Evolutionary conservation across 352 stramenopile species (phyloP), one percentile per base, ranked within the genome.

Genomic region (Phytophthora sojae): DNA sequence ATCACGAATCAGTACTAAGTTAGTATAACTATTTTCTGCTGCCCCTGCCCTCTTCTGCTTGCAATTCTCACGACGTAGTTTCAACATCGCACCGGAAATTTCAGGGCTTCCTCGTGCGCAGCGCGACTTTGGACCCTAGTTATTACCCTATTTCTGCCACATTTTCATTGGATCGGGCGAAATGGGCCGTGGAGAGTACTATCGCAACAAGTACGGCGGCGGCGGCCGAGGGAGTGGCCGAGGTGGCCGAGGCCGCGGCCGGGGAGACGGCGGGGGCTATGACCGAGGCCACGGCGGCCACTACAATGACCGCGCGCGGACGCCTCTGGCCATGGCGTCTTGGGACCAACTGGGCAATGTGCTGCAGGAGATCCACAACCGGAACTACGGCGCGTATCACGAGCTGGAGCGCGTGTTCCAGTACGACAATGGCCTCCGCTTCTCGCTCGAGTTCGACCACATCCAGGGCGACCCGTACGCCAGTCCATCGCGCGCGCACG

Each of bases 381-480:
- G 78, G 44, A 97, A 98, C 60, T 98, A 99, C 73, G 77, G 75
- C 21, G 75, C 83, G 14, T 96, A 95, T 64, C 91, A 95, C 75
- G 82, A 88, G 49, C 80, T 97, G 35, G 83, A 92, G 64, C 80
- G 87, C 21, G 69, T 61, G 3, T 93, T 90, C 57, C 42, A 64
- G 56, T 89, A 74, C 57, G 51, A 56, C 32, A 52, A 19, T 25
- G 65, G 58, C 2, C 60, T 93, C 14, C 30, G 17, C 21, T 98
- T 99, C 75, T 71, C 69, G 9, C 82, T 99, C 15, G 93, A 78
- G 44, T 94, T 99, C 54, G 95, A 98, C 73, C 87, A 97, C 67
- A 94, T 98, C 47, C 97, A 99, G 76, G 87, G 88, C 14, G 97
- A 99, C 81, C 93, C 97, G 17, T 99, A 97, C 80, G 97, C 97